Evolutionary conservation across 768 basidiomycete species (phyloP).

Genomic region (Russula earlei): DNA sequence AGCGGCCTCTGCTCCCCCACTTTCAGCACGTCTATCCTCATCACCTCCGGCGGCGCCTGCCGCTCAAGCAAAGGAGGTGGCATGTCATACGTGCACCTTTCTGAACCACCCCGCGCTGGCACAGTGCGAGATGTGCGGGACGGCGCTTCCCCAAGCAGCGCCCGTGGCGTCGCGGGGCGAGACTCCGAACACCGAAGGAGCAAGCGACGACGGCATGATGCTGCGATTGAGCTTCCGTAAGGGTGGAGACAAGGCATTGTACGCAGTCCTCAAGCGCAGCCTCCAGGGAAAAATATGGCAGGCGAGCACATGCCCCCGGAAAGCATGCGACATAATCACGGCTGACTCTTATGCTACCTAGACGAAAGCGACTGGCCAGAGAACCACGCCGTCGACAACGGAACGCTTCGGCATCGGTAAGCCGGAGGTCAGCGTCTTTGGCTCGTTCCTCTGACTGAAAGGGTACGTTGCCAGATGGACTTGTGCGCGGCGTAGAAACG

Average conservation of each 20-base stretch:
- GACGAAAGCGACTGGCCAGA: conserved; percentile 4
- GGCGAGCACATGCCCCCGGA: conserved; percentile 27
- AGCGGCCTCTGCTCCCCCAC: conserved; percentile 16
- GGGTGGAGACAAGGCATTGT: conserved; percentile 81
- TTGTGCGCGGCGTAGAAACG: conserved; percentile 65
- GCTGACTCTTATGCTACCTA: not conserved
- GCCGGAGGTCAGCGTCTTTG: too few species aligned
- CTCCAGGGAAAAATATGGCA: conserved; percentile 72
- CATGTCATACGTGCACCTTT: conserved; percentile 88
- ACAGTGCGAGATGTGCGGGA: conserved; percentile 80
- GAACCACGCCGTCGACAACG: not conserved
- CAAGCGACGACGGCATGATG: conserved; percentile 34
- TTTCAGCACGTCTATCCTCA: conserved; percentile 28
- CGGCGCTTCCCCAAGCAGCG: conserved; percentile 41
- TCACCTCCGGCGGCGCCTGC: conserved; percentile 35
- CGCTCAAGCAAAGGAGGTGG: conserved; percentile 31
- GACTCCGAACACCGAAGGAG: conserved; percentile 34
- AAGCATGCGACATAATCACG: not conserved
- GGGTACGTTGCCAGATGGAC: conserved; percentile 49
- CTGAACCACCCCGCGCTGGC: conserved; percentile 70
- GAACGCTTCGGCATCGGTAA: conserved; percentile 44
- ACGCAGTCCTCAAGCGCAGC: conserved; percentile 62
- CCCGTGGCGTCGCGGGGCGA: conserved; percentile 44
- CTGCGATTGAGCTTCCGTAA: conserved; percentile 86
- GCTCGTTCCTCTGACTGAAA: not conserved